Evolutionary conservation across 208 protist genomes (phyloP).

Genomic region (Trypanosomatidae sp.): DNA sequence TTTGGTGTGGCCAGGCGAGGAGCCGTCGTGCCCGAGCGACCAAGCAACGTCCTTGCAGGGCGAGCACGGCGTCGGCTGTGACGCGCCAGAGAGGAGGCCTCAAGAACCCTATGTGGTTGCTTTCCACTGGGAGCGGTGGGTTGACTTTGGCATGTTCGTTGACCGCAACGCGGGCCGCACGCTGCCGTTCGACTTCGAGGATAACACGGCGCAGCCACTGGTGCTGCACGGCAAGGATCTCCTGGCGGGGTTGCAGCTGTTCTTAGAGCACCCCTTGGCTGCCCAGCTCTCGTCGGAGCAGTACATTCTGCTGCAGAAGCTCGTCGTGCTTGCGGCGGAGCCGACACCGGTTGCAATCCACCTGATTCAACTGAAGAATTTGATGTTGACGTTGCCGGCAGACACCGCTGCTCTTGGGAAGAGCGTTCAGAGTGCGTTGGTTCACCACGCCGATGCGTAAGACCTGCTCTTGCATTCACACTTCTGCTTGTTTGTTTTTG

Average conservation of each 20-base stretch:
- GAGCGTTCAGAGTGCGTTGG: slow-evolving; percentile 40
- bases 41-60: not conserved
- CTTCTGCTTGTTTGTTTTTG: no score
- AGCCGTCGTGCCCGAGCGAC: no score
- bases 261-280: slow-evolving; percentile 52
- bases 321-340: slow-evolving; percentile 57
- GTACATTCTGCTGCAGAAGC: slow-evolving; percentile 51
- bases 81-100: not conserved
- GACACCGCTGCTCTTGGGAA: slow-evolving; percentile 41
- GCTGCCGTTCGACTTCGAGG: slow-evolving; percentile 60
- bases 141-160: slow-evolving; percentile 90
- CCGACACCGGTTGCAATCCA: slow-evolving; percentile 73
- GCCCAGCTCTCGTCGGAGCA: slow-evolving; percentile 54
- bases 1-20: slow-evolving; percentile 40
- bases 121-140: slow-evolving; percentile 85
- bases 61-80: not conserved
- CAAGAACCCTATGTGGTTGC: slow-evolving; percentile 44
- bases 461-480: no score
- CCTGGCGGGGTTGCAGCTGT: slow-evolving; percentile 38
- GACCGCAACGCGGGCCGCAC: slow-evolving; percentile 83
- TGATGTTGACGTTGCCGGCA: slow-evolving; percentile 57
- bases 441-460: slow-evolving; percentile 13
- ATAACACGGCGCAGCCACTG: slow-evolving; percentile 22
- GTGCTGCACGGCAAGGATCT: slow-evolving; percentile 66
- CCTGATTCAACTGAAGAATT: slow-evolving; percentile 70